A percentile compares a stretch with the other conserved stretches of the same genome.
Conservation (phyloP, 2,329 filamentous ascomycete genomes). For the Talaromyces funiculosus region DNA sequence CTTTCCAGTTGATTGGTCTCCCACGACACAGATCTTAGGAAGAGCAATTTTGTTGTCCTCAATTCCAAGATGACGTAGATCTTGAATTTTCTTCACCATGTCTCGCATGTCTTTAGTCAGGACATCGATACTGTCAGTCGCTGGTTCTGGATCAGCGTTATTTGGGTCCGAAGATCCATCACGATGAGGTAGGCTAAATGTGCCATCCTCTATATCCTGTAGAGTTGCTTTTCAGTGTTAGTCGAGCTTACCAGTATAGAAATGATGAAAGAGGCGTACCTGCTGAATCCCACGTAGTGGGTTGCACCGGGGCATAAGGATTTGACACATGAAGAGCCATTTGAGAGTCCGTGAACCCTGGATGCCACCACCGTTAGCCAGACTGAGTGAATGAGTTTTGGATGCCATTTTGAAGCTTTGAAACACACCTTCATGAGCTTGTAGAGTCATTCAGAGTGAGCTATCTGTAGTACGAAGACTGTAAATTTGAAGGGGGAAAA, state of each 20-base stretch:
- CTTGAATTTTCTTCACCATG: constrained; percentile 40
- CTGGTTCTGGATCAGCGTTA: background rate
- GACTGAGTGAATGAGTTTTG: background rate
- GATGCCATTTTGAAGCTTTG: background rate
- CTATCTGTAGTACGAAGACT: background rate
- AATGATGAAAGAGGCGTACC: background rate
- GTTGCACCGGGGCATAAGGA: background rate
- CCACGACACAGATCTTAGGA: constrained; percentile 75
- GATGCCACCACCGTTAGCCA: background rate
- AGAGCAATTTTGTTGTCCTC: constrained; percentile 61
- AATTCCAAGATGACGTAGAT: constrained; percentile 67
- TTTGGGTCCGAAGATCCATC: background rate
- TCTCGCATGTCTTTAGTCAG: constrained; percentile 32
- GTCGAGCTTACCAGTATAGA: background rate
- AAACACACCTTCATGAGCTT: background rate
- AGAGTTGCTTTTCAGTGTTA: background rate
- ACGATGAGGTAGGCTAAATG: background rate
- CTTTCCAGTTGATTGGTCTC: constrained; percentile 81
- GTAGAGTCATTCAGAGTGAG: background rate
- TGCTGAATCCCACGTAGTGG: background rate
- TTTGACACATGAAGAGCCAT: background rate
- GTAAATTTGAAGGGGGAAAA: too few species aligned
- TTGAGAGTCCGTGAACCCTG: background rate
- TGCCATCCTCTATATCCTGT: background rate
- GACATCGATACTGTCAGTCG: constrained; percentile 21